A percentile compares a stretch with the other conserved stretches of the same genome.
phyloP scores from a whole-genome alignment of 805 yeast species.

The Torulaspora gathmanii region DNA sequence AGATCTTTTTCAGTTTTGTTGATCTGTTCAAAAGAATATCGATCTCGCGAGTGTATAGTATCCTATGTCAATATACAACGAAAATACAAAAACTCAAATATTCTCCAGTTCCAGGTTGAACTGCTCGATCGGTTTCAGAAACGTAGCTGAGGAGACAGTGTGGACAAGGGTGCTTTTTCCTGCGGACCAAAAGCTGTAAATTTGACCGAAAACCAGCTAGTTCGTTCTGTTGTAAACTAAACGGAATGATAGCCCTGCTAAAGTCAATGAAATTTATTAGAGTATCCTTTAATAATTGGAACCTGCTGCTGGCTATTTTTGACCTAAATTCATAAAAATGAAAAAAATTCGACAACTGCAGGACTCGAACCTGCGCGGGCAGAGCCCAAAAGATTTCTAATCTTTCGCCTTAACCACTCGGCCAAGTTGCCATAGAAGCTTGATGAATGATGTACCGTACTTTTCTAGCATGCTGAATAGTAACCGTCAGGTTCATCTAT shows the following conservation, averaged over 20 bases:
- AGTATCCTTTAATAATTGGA: not conserved
- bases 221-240: no score
- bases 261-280: not conserved
- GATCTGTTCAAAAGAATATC: not conserved
- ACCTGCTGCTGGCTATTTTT: no score
- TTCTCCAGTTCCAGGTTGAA: no score
- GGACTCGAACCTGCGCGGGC: conserved; percentile 68
- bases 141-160: no score
- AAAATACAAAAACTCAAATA: not conserved
- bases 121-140: no score
- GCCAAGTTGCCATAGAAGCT: conserved; percentile 44
- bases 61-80: not conserved
- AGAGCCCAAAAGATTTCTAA: conserved; percentile 55
- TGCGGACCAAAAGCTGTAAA: no score
- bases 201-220: no score
- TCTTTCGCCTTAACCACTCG: conserved; percentile 68
- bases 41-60: no score
- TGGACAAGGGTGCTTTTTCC: no score
- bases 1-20: not conserved
- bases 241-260: no score
- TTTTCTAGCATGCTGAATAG: no score
- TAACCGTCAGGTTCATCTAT: not conserved
- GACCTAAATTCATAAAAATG: not conserved
- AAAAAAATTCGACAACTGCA: conserved; percentile 59
- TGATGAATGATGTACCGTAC: not conserved